Base-by-base conservation (phyloP, 768 basidiomycete genomes). In the Lactifluus echinatus region DNA sequence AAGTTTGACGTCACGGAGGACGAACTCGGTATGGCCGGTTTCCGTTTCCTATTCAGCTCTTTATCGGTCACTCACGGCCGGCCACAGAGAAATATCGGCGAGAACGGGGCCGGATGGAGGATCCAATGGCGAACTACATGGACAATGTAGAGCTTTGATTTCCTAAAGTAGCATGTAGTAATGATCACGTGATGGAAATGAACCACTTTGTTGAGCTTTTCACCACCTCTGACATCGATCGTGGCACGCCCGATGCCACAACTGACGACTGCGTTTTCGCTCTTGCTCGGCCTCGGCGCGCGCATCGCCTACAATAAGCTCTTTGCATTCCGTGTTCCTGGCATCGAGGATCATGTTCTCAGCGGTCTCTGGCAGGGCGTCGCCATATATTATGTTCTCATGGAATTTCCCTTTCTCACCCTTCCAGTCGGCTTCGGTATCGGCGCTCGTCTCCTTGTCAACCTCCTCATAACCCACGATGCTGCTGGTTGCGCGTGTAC, bases 61-160 rank as follows among this genome's bases (percentile, higher is more conserved):
- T n/a, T n/a, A n/a, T n/a, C n/a, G n/a, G n/a, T n/a, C n/a, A n/a
- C n/a, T n/a, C n/a, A n/a, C n/a, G n/a, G n/a, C n/a, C n/a, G n/a
- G n/a, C n/a, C n/a, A 60, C 75, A 90, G 92, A 96, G 85, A 89
- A 88, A n/a, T 96, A 94, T 70, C 80, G 93, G 56, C 84, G 92
- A 80, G 77, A 69, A 28, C 79, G 78, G 62, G 80, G 81, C 50
- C 81, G 84, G 71, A 74, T 77, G 47, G 89, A 93, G 56, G 93
- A 96, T 70, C 93, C 93, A 3, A 96, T 96, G 93, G 88, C 89
- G 39, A 90, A 89, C 69, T 93, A 93, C 68, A 78, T 90, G 50
- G 93, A 93, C 69, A 63, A 14, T 79, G 2, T 10, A 1, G 15
- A 21, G 15, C 2, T 40, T 11, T 42, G 11, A 40, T 40, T 40